Conservation (phyloP, 495 filamentous ascomycete genomes). For the Talaromyces thailandensis region DNA sequence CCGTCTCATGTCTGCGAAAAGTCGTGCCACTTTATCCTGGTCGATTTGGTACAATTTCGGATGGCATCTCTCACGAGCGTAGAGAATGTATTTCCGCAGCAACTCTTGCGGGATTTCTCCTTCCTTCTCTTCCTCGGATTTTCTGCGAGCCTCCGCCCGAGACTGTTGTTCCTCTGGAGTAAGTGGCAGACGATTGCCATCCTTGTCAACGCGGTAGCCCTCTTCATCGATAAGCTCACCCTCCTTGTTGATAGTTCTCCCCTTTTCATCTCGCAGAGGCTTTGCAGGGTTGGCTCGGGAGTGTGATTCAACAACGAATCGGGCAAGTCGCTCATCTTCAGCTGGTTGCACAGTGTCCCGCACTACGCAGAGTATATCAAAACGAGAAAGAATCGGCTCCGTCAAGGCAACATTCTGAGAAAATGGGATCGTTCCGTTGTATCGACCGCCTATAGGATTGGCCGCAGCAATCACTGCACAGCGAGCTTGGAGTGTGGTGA, state of each 20-base stretch:
- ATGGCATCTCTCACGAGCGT: conserved; percentile 79
- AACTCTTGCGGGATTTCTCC: conserved; percentile 86
- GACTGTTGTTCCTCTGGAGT: conserved; percentile 25
- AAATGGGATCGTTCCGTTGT: conserved; percentile 95
- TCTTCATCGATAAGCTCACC: conserved; percentile 38
- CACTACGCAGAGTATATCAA: conserved; percentile 96
- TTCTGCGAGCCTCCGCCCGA: conserved; percentile 30
- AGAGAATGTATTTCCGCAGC: conserved; percentile 93
- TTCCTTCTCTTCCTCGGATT: conserved; percentile 50
- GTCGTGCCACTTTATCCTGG: conserved; percentile 86
- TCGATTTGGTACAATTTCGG: conserved; percentile 98
- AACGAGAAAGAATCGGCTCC: conserved; percentile 95
- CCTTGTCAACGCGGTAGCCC: conserved; percentile 31
- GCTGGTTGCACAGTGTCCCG: conserved; percentile 92
- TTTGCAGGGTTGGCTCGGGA: conserved; percentile 72
- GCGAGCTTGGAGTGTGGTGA: conserved; percentile 94
- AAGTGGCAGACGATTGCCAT: conserved; percentile 27
- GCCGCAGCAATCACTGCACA: conserved; percentile 96
- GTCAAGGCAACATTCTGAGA: conserved; percentile 94
- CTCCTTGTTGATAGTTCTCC: conserved; percentile 56
- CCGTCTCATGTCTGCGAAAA: conserved; percentile 94
- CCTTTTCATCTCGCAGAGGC: conserved; percentile 42
- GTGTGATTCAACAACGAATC: conserved; percentile 92
- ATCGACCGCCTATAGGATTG: conserved; percentile 92
- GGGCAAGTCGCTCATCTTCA: conserved; percentile 91